Evolutionary conservation across 2,329 filamentous ascomycete genomes (phyloP).

Genomic region (Botryotinia calthae): DNA sequence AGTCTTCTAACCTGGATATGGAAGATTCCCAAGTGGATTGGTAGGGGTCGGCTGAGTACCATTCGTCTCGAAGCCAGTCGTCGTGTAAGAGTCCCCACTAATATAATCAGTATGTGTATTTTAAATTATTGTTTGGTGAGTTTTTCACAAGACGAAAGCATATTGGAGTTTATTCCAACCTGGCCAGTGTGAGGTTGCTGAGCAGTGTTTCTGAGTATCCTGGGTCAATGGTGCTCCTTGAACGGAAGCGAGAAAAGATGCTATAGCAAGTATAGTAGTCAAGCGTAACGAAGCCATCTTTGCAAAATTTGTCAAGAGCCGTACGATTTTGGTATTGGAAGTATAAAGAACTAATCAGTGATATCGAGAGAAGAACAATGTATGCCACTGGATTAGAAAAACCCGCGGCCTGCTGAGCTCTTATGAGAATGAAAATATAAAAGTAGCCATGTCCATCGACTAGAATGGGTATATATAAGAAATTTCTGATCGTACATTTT

Average conservation of each 20-base stretch:
- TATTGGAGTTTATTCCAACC: constrained; percentile 43
- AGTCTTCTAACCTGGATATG: constrained; percentile 38
- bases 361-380: no score
- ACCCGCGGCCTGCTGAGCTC: background rate
- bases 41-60: constrained; percentile 38
- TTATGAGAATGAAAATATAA: background rate
- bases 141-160: constrained; percentile 44
- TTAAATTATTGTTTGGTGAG: background rate
- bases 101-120: background rate
- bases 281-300: background rate
- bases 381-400: background rate
- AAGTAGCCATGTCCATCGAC: no score
- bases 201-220: constrained; percentile 25
- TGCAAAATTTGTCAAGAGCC: background rate
- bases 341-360: no score
- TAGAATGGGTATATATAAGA: background rate
- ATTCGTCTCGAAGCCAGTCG: constrained; percentile 41
- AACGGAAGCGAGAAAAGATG: background rate
- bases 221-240: background rate
- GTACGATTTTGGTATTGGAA: background rate
- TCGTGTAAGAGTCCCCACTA: constrained; percentile 45
- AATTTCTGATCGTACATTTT: background rate
- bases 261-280: background rate
- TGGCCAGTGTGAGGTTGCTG: constrained; percentile 37
- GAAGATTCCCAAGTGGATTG: constrained; percentile 44